These are phyloP conservation scores for Cryphonectria japonica DNA, from an alignment of 2,329 filamentous ascomycete species.

Conservation along the genomic window DNA sequence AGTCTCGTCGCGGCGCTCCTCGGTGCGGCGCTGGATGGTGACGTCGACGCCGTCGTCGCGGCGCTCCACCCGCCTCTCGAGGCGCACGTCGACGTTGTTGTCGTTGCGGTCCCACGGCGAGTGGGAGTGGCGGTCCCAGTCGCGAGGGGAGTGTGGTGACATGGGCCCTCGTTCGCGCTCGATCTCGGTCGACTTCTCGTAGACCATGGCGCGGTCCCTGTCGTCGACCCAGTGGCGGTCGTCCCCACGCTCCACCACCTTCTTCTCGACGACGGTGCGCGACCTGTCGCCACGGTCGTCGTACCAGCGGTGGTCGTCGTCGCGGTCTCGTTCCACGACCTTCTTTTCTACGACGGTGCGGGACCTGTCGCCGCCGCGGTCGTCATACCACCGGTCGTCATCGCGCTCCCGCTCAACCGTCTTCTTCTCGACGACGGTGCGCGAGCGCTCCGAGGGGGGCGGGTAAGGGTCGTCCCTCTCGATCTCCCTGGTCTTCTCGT, in stretches of 20 bases:
- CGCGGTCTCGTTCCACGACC: constrained; percentile 24
- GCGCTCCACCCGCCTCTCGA: constrained; percentile 47
- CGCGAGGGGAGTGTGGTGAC: constrained; percentile 35
- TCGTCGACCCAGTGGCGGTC: constrained; percentile 42
- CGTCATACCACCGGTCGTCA: constrained; percentile 27
- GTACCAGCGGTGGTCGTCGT: constrained; percentile 25
- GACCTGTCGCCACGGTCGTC: constrained; percentile 28
- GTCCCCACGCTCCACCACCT: constrained; percentile 40
- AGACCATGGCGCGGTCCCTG: constrained; percentile 43
- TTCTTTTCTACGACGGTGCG: constrained; percentile 26
- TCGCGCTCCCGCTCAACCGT: constrained; percentile 24
- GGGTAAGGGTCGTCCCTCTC: constrained; percentile 25
- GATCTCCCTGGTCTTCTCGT: constrained; percentile 34
- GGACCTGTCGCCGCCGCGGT: constrained; percentile 30
- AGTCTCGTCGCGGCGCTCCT: constrained; percentile 53
- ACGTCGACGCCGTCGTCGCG: constrained; percentile 53
- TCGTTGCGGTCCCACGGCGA: constrained; percentile 42
- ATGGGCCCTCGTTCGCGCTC: constrained; percentile 41
- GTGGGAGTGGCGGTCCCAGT: constrained; percentile 41
- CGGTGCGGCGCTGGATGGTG: constrained; percentile 56
- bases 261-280: constrained; percentile 40
- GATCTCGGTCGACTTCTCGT: constrained; percentile 49
- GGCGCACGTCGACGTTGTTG: constrained; percentile 46
- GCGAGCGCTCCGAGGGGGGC: constrained; percentile 18
- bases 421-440: constrained; percentile 26